A percentile compares a stretch with the other conserved stretches of the same genome.
Conservation (phyloP, 2,329 filamentous ascomycete genomes). For the Periconia digitata region DNA sequence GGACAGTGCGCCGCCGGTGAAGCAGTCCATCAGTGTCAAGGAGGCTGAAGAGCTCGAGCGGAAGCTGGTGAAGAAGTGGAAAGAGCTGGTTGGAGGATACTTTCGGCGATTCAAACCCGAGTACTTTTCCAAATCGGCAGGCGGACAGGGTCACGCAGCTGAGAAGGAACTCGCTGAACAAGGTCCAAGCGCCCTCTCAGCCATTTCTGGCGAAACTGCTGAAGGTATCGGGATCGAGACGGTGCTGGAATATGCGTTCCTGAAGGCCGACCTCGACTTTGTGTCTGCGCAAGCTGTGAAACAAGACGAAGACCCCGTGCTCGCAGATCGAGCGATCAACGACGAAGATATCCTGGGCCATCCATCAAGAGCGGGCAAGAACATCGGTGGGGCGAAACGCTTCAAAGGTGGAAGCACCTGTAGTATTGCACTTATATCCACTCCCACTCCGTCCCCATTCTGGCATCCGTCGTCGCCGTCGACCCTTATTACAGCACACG, state of each 20-base stretch:
- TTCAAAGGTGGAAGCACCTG: conserved; percentile 95
- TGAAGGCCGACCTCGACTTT: conserved; percentile 93
- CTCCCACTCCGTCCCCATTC: conserved; percentile 86
- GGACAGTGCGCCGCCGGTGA: conserved; percentile 30
- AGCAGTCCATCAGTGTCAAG: conserved; percentile 51
- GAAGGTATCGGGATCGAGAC: conserved; percentile 67
- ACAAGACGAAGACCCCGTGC: conserved; percentile 67
- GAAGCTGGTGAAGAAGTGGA: conserved; percentile 75
- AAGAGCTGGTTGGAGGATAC: conserved; percentile 85
- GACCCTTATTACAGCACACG: conserved; percentile 83
- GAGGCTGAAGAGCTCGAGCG: conserved; percentile 70
- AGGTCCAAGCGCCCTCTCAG: conserved; percentile 24
- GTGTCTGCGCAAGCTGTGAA: conserved; percentile 85
- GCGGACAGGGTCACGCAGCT: conserved; percentile 36
- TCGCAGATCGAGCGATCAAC: conserved; percentile 78
- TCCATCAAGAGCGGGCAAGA: conserved; percentile 51
- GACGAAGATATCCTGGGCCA: conserved; percentile 78
- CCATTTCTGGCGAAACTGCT: conserved; percentile 23
- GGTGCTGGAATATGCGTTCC: conserved; percentile 86
- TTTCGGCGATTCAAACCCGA: conserved; percentile 87
- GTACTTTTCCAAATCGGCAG: conserved; percentile 62
- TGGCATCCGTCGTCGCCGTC: conserved; percentile 90
- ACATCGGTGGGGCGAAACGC: conserved; percentile 73
- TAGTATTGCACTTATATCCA: conserved; percentile 86
- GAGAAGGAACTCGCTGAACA: conserved; percentile 35